Conservation (phyloP, 768 basidiomycete species). For the Agaricus blazei region DNA sequence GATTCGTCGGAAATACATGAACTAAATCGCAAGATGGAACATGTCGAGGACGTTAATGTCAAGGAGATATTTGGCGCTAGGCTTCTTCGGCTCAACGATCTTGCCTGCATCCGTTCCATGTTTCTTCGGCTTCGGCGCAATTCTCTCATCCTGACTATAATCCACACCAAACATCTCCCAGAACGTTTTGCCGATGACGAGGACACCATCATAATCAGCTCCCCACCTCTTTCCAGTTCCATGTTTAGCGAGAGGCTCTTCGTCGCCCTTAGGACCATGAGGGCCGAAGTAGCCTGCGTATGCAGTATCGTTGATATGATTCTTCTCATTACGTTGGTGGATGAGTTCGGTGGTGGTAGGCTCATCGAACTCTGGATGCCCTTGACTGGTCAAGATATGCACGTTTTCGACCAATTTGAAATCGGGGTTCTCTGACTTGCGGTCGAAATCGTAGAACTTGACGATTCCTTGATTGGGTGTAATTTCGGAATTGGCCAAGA, state of each 20-base stretch:
- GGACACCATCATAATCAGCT: neutral
- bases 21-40: no score
- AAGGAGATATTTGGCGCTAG: no score
- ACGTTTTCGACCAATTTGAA: slow-evolving; percentile 31
- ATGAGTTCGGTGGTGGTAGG: neutral
- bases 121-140: no score
- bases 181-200: neutral
- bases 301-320: neutral
- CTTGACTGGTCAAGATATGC: slow-evolving; percentile 82
- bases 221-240: neutral
- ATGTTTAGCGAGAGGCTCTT: neutral
- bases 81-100: no score
- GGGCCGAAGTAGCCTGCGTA: neutral
- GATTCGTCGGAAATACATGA: no score
- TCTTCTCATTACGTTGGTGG: neutral
- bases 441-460: slow-evolving; percentile 22
- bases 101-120: no score
- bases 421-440: neutral
- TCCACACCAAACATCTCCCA: slow-evolving; percentile 46
- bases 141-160: slow-evolving; percentile 30
- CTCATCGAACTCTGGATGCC: slow-evolving; percentile 37
- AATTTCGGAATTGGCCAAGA: slow-evolving; percentile 56
- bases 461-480: slow-evolving; percentile 75
- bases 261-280: neutral
- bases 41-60: no score